Percentiles rank a stretch among this genome's conserved stretches.
Conservation (phyloP, 139 green algal genomes). For the Closterium sp. region DNA sequence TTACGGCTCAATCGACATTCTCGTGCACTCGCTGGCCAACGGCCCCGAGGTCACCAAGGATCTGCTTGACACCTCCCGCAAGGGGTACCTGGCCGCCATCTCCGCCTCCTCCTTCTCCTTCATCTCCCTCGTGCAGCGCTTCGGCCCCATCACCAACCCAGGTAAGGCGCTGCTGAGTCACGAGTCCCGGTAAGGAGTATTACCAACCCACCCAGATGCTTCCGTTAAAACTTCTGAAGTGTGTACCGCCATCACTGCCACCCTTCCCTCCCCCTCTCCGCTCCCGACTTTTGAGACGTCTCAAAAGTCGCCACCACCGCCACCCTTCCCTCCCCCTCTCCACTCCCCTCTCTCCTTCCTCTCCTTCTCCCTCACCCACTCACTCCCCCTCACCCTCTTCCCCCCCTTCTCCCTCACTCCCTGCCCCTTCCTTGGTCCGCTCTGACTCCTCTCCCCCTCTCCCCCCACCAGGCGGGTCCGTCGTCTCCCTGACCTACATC, state of each 20-base stretch:
- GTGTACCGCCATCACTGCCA: too few species aligned
- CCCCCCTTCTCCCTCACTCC: too few species aligned
- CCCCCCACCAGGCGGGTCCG: conserved; percentile 41
- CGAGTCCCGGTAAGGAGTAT: too few species aligned
- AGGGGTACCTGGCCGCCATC: conserved; percentile 94
- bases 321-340: background rate
- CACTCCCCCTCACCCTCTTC: background rate
- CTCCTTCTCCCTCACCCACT: background rate
- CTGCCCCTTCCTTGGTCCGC: background rate
- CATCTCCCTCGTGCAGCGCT: conserved; percentile 87
- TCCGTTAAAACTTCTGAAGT: too few species aligned
- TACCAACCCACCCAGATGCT: too few species aligned
- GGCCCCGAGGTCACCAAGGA: conserved; percentile 95
- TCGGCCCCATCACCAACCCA: conserved; percentile 69
- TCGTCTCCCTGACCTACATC: conserved; percentile 90
- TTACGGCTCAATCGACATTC: conserved; percentile 88
- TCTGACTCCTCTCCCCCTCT: too few species aligned
- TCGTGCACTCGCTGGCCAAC: conserved; percentile 98
- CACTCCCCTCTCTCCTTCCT: conserved; percentile 57
- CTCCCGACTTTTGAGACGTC: too few species aligned
- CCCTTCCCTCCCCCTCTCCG: too few species aligned
- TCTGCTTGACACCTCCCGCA: conserved; percentile 90
- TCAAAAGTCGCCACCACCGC: conserved; percentile 24
- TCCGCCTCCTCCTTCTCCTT: conserved; percentile 96
- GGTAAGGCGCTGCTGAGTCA: conserved; percentile 6